Percentiles rank a stretch among this genome's conserved stretches.
These are phyloP conservation scores for Tetrapyrgos nigripes DNA, from an alignment of 1,284 basidiomycete genomes.

Conservation along the genomic window DNA sequence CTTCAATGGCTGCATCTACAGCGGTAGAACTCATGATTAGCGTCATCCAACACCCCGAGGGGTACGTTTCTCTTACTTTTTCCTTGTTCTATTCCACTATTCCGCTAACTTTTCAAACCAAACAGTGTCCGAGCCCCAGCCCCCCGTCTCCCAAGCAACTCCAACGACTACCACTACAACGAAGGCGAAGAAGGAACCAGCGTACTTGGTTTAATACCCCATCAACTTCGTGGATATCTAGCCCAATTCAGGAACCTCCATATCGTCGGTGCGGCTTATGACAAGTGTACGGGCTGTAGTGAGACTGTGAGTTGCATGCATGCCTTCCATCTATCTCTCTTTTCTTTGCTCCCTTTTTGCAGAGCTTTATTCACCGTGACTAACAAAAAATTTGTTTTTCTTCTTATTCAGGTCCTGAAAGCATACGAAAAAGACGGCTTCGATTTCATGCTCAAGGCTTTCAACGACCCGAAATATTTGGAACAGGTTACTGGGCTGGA, in stretches of 20 bases:
- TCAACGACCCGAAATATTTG: slow-evolving; percentile 85
- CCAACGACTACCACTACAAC: slow-evolving; percentile 37
- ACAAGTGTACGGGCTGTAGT: slow-evolving; percentile 91
- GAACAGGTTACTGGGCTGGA: slow-evolving; percentile 89
- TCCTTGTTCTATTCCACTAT: background rate
- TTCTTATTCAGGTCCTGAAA: slow-evolving; percentile 62
- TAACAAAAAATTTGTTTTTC: background rate
- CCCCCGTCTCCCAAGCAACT: slow-evolving; percentile 53
- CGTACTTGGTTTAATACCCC: slow-evolving; percentile 88
- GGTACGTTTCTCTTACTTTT: slow-evolving; percentile 55
- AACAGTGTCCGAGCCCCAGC: slow-evolving; percentile 71
- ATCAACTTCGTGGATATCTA: slow-evolving; percentile 92
- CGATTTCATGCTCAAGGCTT: slow-evolving; percentile 81
- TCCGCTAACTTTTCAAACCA: background rate
- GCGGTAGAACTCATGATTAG: slow-evolving; percentile 94
- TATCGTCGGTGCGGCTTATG: slow-evolving; percentile 87
- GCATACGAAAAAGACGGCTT: slow-evolving; percentile 83
- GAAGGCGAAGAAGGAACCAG: slow-evolving; percentile 46
- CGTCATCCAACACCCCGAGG: slow-evolving; percentile 87
- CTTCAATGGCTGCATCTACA: slow-evolving; percentile 89
- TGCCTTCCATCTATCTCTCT: too few relatives aligned
- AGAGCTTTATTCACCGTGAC: background rate
- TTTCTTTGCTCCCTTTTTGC: background rate
- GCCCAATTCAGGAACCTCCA: slow-evolving; percentile 86
- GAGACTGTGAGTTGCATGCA: slow-evolving; percentile 76